These are phyloP conservation scores for Prunus padus DNA, from an alignment of 306 rosid genomes.

Conservation along the genomic window DNA sequence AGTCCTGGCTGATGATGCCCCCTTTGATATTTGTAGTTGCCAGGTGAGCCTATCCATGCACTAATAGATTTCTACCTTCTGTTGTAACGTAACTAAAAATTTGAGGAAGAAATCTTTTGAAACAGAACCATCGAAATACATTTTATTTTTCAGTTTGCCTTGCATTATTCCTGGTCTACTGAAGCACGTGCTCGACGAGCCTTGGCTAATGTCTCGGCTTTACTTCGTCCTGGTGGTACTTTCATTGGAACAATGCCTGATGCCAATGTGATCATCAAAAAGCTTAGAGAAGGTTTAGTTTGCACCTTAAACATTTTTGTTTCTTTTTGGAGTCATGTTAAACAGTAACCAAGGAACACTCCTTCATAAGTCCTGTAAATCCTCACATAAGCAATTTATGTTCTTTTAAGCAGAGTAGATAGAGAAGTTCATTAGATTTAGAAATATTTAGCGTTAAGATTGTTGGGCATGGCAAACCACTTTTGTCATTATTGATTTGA, in stretches of 20 bases:
- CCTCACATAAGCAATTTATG: not conserved
- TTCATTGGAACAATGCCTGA: conserved; percentile 99
- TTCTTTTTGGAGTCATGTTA: not conserved
- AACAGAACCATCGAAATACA: conserved; percentile 14
- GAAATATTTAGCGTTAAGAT: conserved; percentile 16
- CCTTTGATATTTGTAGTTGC: conserved; percentile 88
- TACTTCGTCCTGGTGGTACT: conserved; percentile 97
- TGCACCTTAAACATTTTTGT: not conserved
- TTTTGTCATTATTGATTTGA: conserved; percentile 33
- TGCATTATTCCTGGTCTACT: conserved; percentile 90
- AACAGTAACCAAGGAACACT: not conserved
- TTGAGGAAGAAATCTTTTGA: not conserved
- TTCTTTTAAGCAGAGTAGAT: not conserved
- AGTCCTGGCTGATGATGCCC: conserved; percentile 84
- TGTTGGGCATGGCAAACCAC: conserved; percentile 17
- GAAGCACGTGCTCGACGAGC: conserved; percentile 96
- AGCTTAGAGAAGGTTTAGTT: conserved; percentile 80
- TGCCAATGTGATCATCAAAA: conserved; percentile 87
- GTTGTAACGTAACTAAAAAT: not conserved
- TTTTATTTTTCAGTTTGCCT: conserved; percentile 46
- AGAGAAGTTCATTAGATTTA: not conserved
- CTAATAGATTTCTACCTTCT: not conserved
- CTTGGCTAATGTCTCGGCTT: conserved; percentile 84
- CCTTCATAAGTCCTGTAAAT: not conserved
- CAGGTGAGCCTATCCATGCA: conserved; percentile 45